These are phyloP conservation scores for Claviceps africana DNA, from an alignment of 2,329 filamentous ascomycete species.

Conservation along the genomic window DNA sequence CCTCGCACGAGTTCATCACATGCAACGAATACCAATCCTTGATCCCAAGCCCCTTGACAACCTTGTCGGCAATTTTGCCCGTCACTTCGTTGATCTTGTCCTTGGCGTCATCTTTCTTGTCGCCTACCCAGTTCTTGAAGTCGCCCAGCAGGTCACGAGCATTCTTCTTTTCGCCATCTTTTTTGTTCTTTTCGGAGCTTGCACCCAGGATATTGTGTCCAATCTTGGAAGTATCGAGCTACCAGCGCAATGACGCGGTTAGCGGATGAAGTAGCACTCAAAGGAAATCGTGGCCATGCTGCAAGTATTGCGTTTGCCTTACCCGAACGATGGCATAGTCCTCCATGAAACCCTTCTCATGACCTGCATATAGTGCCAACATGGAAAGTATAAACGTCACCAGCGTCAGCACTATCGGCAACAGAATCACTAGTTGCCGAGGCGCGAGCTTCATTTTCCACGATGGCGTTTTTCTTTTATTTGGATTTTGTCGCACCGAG, in stretches of 20 bases:
- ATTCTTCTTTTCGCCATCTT: slow-evolving; percentile 11
- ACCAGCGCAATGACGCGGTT: not conserved
- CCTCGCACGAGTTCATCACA: slow-evolving; percentile 33
- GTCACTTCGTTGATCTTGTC: slow-evolving; percentile 26
- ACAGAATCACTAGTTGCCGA: slow-evolving; percentile 15
- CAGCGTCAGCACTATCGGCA: slow-evolving; percentile 24
- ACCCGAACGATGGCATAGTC: slow-evolving; percentile 28
- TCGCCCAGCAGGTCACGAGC: slow-evolving; percentile 15
- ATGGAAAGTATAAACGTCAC: slow-evolving; percentile 25
- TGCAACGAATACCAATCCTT: slow-evolving; percentile 39
- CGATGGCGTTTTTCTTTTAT: not conserved
- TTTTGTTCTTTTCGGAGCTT: slow-evolving; percentile 12
- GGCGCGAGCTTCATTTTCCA: slow-evolving; percentile 2
- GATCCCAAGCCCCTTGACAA: slow-evolving; percentile 30
- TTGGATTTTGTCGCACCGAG: not conserved
- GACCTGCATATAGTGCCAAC: slow-evolving; percentile 27
- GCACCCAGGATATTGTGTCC: slow-evolving; percentile 21
- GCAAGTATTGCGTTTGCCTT: slow-evolving; percentile 6
- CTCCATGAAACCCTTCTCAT: slow-evolving; percentile 28
- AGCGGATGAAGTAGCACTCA: not conserved
- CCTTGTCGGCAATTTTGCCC: slow-evolving; percentile 24
- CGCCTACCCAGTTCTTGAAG: slow-evolving; percentile 17
- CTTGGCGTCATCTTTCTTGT: slow-evolving; percentile 20
- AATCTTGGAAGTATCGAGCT: slow-evolving; percentile 26
- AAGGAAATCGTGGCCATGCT: not conserved